Evolutionary conservation across 768 basidiomycete species (phyloP), one percentile per base, ranked within the genome.

Genomic region (Sarcodon sp.): DNA sequence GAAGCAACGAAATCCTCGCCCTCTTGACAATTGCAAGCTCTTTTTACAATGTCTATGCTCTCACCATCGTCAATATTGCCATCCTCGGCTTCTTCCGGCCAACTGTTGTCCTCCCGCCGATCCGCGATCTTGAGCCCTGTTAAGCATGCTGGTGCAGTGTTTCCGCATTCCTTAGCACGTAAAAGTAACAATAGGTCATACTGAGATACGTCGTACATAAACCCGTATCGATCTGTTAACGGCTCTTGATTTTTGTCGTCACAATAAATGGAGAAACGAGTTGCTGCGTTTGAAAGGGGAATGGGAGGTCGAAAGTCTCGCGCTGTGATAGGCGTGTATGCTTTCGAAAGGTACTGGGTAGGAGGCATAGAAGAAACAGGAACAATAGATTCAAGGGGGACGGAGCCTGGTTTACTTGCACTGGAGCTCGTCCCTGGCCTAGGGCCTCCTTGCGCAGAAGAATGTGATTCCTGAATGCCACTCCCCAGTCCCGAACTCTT

Each of bases 61-160:
- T 15, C 8, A 13, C 7, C 16, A 41, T 13, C 39, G 33, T 56
- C 55, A 46, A 59, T 56, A 7, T 60, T 66, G 0, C 61, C 68
- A 0, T 64, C 70, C 5, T 72, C 74, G 1, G 79, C 77, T 35
- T 79, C 79, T 35, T 79, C 82, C 7, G 82, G 79, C 79, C 86
- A 88, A 31, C 72, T 78, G 53, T 87, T 82, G 52, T 80, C 79
- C 57, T 88, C 87, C 57, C 77, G 78, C 31, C 86, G 70, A 58
- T 91, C 89, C 1, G 87, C 84, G 50, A 91, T 86, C 68, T 83
- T 88, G 50, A 90, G 82, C 0, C 89, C 90, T 0, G 88, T 91
- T 43, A 88, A 66, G 57, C 86, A 88, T 6, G 87, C 87, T 3
- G 89, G 87, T 0, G 88, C 88, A 0, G 82, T 76, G 54, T 75